Base-by-base conservation (phyloP, 164 flowering plant species). In the Pachysandra terminalis region DNA sequence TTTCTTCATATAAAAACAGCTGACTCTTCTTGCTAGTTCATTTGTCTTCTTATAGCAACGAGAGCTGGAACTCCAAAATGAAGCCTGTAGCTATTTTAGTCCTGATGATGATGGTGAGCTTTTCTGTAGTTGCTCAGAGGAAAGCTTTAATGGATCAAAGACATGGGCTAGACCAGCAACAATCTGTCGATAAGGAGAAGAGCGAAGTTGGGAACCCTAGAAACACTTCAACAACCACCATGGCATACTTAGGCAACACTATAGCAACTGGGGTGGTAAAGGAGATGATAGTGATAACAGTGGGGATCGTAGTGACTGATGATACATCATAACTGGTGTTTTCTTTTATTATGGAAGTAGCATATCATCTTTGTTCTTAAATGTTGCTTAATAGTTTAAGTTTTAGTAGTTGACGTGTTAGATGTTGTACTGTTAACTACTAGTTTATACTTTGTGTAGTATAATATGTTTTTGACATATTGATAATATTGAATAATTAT, bases 241-340 rank as follows among this genome's bases (percentile, higher is more conserved):
- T 37, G 64, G 45, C 67, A 76, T 76, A 28, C 76, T 78, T 15
- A 62, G 82, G 64, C 68, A 74, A 53, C 22, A 71, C 59, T 79
- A 66, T 71, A 27, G n/a, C n/a, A n/a, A 68, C 25, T 65, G 66
- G 59, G 13, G 37, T 23, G 23, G 71, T 21, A 58, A 68, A 32
- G 37, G 37, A 32, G 37, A 26, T 45, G 58, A 23, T 19, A 59
- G 32, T 40, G 73, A 28, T 14, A 53, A 19, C 0, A 28, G 12
- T 53, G 24, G 9, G 12, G 37, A 16, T 52, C 23, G 35, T 19
- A 15, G 24, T 40, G 24, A 41, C 19, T 25, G 13, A 24, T 27
- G 49, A n/a, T n/a, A 5, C n/a, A 19, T 19, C 7, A 25, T 12
- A 7, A n/a, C 17, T 62, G 37, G n/a, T n/a, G 5, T 32, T 32